A percentile compares a stretch with the other conserved stretches of the same genome.
Evolutionary conservation across 768 basidiomycete genomes (phyloP).

Genomic region (Hericium erinaceus): DNA sequence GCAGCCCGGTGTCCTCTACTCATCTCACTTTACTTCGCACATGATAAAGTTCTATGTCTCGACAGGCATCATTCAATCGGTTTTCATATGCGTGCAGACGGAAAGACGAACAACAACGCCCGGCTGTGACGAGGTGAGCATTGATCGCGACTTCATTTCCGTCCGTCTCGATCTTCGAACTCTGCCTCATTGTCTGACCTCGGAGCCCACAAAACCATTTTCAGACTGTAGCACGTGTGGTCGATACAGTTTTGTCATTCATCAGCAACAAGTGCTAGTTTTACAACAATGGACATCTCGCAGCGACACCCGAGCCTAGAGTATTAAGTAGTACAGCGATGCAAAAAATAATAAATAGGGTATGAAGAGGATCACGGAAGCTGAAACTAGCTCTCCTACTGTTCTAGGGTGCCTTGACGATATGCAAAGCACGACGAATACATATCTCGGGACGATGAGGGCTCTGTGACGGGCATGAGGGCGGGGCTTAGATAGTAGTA

Average conservation of each 20-base stretch:
- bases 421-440: background rate
- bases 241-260: background rate
- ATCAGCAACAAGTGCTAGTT: background rate
- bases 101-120: too few relatives aligned
- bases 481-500: constrained; percentile 4
- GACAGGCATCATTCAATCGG: too few relatives aligned
- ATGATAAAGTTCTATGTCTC: too few relatives aligned
- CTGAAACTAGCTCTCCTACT: constrained; percentile 1
- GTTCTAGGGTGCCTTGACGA: constrained; percentile 9
- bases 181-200: too few relatives aligned
- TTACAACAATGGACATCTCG: background rate
- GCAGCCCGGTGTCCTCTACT: too few relatives aligned
- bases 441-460: background rate
- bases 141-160: too few relatives aligned
- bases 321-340: background rate
- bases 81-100: too few relatives aligned
- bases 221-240: too few relatives aligned
- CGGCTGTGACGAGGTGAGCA: too few relatives aligned
- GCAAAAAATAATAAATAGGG: background rate
- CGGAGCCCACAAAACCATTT: too few relatives aligned
- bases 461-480: background rate
- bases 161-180: too few relatives aligned
- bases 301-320: background rate
- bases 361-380: background rate
- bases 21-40: too few relatives aligned